These are phyloP conservation scores for Fusarium solani-melongenae DNA, from an alignment of 2,329 filamentous ascomycete genomes.

Conservation along the genomic window DNA sequence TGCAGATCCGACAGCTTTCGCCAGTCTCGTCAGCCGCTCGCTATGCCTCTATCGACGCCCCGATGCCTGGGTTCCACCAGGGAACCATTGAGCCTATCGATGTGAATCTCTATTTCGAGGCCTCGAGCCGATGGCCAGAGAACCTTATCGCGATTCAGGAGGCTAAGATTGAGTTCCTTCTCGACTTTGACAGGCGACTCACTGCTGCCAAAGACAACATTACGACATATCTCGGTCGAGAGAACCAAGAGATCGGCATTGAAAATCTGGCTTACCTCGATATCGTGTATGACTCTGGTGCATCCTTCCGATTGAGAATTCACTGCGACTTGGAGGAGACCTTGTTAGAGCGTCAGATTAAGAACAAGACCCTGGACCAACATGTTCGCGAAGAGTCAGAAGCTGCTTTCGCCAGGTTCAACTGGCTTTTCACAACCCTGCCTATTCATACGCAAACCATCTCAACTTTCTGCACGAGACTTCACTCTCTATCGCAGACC, in stretches of 20 bases:
- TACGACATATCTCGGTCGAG: constrained; percentile 79
- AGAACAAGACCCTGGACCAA: constrained; percentile 76
- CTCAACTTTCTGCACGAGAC: constrained; percentile 81
- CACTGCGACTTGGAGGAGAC: constrained; percentile 88
- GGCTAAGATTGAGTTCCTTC: constrained; percentile 89
- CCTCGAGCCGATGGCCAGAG: constrained; percentile 93
- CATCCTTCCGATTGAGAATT: constrained; percentile 85
- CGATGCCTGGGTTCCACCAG: constrained; percentile 56
- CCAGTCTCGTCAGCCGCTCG: constrained; percentile 79
- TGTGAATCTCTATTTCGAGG: constrained; percentile 90
- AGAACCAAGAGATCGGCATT: constrained; percentile 75
- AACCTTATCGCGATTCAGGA: constrained; percentile 90
- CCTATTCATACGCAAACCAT: constrained; percentile 87
- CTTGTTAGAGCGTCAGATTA: constrained; percentile 81
- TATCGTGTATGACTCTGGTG: constrained; percentile 76
- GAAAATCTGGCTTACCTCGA: constrained; percentile 88
- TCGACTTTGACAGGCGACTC: constrained; percentile 80
- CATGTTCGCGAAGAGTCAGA: constrained; percentile 76
- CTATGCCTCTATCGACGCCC: constrained; percentile 70
- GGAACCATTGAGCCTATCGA: constrained; percentile 71
- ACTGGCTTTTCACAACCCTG: constrained; percentile 75
- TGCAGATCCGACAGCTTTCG: constrained; percentile 85
- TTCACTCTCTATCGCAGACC: constrained; percentile 81
- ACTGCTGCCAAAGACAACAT: constrained; percentile 69
- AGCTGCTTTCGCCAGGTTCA: constrained; percentile 75